Base-by-base conservation (phyloP, 495 filamentous ascomycete species). In the Bryoglossum gracile region DNA sequence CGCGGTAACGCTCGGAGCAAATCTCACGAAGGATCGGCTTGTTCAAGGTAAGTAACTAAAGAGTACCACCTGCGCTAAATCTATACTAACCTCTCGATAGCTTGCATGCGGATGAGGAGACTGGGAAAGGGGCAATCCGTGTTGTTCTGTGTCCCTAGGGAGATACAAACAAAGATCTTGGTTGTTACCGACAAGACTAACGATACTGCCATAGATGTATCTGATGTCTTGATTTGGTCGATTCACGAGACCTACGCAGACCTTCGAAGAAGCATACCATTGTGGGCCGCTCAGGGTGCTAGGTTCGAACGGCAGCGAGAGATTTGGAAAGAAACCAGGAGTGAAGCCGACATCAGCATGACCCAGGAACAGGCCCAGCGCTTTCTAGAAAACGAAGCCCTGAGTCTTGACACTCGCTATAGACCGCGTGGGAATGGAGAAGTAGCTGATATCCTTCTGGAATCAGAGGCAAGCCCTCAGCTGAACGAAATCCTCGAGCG, bases 11-110 rank as follows among this genome's bases (percentile, higher is more conserved):
- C 66, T 91, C 0, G 83, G 85, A 0, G 70, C 80, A 0, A 65
- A 69, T n/a, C 61, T 86, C 4, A 83, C 82, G 0, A 89, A 90
- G 58, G 84, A 90, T 41, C 71, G 74, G 33, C 61, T 86, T 1
- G 82, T 87, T 0, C 87, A 92, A 78, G 83, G 83, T 86, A 69
- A 57, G 67, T 56, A 6, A 19, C 21, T 16, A 11, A 33, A 8
- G 57, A 30, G 5, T 59, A 51, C 4, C 56, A 48, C 46, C 34
- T 17, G 24, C 16, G 25, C 23, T 19, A 19, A 21, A 42, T 61
- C n/a, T 53, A 43, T 3, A 18, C 16, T n/a, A 19, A 40, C n/a
- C 11, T n/a, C 17, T 38, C 13, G 19, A 24, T 42, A 83, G 81
- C 80, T 4, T 85, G 80, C 45, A 85, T 83, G 78, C 56, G 81